Conservation (phyloP, 1,139 yeast genomes). For the Debaryomycetaceae sp. region DNA sequence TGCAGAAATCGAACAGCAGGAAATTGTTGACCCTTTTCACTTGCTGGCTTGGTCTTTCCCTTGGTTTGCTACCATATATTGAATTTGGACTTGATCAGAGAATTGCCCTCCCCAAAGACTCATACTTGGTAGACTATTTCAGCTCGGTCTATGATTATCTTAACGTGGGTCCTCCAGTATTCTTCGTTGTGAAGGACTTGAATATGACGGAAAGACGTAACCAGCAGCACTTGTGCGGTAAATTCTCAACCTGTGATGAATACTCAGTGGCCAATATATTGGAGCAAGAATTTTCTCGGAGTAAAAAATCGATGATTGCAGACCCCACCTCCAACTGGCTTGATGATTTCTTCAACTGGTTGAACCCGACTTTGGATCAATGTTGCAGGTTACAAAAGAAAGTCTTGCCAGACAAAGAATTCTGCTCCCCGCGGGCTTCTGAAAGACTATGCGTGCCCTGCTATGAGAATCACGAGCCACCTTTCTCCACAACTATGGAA, state of each 20-base stretch:
- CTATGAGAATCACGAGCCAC: slow-evolving; percentile 50
- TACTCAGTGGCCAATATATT: slow-evolving; percentile 77
- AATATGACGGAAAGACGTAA: slow-evolving; percentile 57
- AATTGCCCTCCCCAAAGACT: slow-evolving; percentile 77
- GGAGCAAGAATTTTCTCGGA: slow-evolving; percentile 78
- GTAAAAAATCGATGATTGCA: slow-evolving; percentile 58
- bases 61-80: slow-evolving; percentile 65
- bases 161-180: slow-evolving; percentile 89
- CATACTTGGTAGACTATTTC: slow-evolving; percentile 78
- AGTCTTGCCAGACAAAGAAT: slow-evolving; percentile 24
- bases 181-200: slow-evolving; percentile 67
- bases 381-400: slow-evolving; percentile 71
- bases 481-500: slow-evolving; percentile 72
- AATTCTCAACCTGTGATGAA: slow-evolving; percentile 79
- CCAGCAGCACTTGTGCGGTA: slow-evolving; percentile 81
- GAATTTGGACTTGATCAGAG: slow-evolving; percentile 86
- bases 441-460: slow-evolving; percentile 74
- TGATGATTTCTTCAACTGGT: slow-evolving; percentile 84
- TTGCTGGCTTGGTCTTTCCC: slow-evolving; percentile 62
- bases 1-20: slow-evolving; percentile 46
- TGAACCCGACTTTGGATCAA: slow-evolving; percentile 80
- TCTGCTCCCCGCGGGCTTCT: slow-evolving; percentile 70
- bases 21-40: slow-evolving; percentile 53
- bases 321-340: slow-evolving; percentile 92
- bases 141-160: slow-evolving; percentile 69